Percentiles rank a stretch among this genome's conserved stretches.
phyloP scores from a whole-genome alignment of 225 moss, liverwort and hornwort species.

The Pleurozium schreberi region DNA sequence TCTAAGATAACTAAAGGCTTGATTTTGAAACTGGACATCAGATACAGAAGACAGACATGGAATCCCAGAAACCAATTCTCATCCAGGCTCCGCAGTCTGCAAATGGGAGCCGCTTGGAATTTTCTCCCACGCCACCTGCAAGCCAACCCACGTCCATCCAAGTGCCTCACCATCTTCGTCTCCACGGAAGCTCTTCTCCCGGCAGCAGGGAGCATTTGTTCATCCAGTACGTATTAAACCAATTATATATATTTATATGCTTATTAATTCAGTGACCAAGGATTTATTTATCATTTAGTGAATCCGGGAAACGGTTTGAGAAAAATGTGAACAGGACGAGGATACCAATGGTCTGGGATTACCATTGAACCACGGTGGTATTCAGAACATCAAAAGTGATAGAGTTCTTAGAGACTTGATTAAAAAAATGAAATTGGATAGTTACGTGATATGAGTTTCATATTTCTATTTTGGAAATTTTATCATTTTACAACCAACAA shows the following conservation, averaged over 20 bases:
- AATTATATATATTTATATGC: neutral
- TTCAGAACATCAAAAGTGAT: neutral
- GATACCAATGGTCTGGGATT: too few relatives aligned
- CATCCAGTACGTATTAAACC: neutral
- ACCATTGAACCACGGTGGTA: neutral
- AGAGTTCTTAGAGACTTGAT: too few relatives aligned
- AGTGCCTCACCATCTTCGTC: slow-evolving; percentile 31
- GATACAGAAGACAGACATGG: slow-evolving; percentile 33
- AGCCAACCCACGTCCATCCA: slow-evolving; percentile 27
- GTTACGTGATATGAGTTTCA: neutral
- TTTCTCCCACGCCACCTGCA: neutral
- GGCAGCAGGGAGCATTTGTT: slow-evolving; percentile 28
- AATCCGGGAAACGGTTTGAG: too few relatives aligned
- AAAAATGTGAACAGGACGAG: too few relatives aligned
- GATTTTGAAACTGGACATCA: neutral
- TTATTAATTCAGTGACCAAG: neutral
- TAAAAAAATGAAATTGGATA: neutral
- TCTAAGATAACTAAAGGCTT: neutral
- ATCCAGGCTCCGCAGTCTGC: neutral
- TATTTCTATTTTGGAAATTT: too few relatives aligned
- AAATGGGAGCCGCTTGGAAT: neutral
- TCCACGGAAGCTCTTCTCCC: slow-evolving; percentile 7
- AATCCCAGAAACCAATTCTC: slow-evolving; percentile 25
- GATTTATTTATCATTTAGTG: too few relatives aligned
- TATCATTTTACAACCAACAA: too few relatives aligned